A percentile compares a stretch with the other conserved stretches of the same genome.
phyloP scores from a whole-genome alignment of 2,329 filamentous ascomycete species.

The Curvularia verruculosa region DNA sequence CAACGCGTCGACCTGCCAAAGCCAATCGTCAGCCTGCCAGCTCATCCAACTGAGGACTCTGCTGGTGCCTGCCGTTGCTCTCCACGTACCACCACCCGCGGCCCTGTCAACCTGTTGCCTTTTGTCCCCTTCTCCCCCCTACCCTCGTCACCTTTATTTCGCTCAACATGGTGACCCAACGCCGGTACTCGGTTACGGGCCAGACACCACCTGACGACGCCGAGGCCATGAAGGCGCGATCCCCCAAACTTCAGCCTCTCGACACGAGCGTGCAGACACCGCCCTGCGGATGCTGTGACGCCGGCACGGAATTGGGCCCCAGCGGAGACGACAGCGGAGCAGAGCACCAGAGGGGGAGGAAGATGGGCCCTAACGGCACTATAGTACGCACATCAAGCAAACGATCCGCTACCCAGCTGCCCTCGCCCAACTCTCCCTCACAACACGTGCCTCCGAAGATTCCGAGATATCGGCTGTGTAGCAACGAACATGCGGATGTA shows the following conservation, averaged over 20 bases:
- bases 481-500: slow-evolving; percentile 17
- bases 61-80: slow-evolving; percentile 19
- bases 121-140: background rate
- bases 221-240: slow-evolving; percentile 40
- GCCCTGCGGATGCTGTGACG: slow-evolving; percentile 42
- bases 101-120: slow-evolving; percentile 7
- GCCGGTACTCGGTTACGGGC: slow-evolving; percentile 47
- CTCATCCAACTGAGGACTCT: slow-evolving; percentile 20
- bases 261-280: slow-evolving; percentile 43
- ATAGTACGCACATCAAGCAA: slow-evolving; percentile 43
- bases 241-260: slow-evolving; percentile 46
- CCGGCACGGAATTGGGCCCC: slow-evolving; percentile 20
- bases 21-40: slow-evolving; percentile 30
- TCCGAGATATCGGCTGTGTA: slow-evolving; percentile 33
- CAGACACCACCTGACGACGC: slow-evolving; percentile 46
- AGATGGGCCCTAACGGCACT: slow-evolving; percentile 31
- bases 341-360: slow-evolving; percentile 35
- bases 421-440: slow-evolving; percentile 44
- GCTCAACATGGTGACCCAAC: slow-evolving; percentile 38
- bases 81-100: slow-evolving; percentile 18
- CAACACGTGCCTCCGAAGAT: slow-evolving; percentile 46
- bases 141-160: background rate
- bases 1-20: slow-evolving; percentile 24
- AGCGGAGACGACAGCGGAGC: slow-evolving; percentile 23
- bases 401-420: slow-evolving; percentile 46